Conservation (phyloP, 352 stramenopile genomes). For the Phytophthora hybrid region DNA sequence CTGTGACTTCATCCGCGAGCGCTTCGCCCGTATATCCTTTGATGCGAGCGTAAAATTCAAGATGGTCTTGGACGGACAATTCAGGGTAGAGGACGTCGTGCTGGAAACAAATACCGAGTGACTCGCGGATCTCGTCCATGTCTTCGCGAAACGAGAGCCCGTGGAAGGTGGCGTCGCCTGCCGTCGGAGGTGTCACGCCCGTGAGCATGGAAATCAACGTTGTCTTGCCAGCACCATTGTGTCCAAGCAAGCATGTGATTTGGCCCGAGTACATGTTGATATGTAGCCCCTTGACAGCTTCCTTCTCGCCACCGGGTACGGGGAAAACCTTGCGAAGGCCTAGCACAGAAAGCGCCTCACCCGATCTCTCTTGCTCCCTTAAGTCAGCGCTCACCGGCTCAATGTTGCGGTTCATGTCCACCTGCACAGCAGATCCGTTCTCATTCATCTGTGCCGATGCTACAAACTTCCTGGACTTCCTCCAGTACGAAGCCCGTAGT, state of each 20-base stretch:
- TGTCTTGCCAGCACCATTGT: conserved; percentile 94
- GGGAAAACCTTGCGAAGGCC: conserved; percentile 80
- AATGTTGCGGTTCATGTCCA: conserved; percentile 57
- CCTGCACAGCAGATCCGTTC: conserved; percentile 23
- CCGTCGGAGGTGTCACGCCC: conserved; percentile 55
- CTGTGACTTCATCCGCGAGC: conserved; percentile 47
- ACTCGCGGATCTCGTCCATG: conserved; percentile 67
- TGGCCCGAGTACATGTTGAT: conserved; percentile 83
- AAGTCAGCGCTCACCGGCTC: conserved; percentile 55
- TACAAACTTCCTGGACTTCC: conserved; percentile 57
- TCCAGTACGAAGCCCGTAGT: conserved; percentile 80
- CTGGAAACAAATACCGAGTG: conserved; percentile 79
- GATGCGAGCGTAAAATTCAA: conserved; percentile 75
- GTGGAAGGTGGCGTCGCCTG: conserved; percentile 60
- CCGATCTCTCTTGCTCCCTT: conserved; percentile 56
- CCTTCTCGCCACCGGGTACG: conserved; percentile 81
- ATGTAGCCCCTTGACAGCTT: conserved; percentile 89
- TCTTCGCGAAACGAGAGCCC: conserved; percentile 63
- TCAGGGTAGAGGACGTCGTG: conserved; percentile 85
- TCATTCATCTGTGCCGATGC: conserved; percentile 53
- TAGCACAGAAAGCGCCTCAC: conserved; percentile 62
- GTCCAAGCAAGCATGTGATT: conserved; percentile 92
- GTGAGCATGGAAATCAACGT: conserved; percentile 93
- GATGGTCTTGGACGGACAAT: conserved; percentile 79
- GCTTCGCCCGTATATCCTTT: conserved; percentile 58